phyloP scores from a whole-genome alignment of 495 filamentous ascomycete genomes.

The Penicillium psychrofluorescens region DNA sequence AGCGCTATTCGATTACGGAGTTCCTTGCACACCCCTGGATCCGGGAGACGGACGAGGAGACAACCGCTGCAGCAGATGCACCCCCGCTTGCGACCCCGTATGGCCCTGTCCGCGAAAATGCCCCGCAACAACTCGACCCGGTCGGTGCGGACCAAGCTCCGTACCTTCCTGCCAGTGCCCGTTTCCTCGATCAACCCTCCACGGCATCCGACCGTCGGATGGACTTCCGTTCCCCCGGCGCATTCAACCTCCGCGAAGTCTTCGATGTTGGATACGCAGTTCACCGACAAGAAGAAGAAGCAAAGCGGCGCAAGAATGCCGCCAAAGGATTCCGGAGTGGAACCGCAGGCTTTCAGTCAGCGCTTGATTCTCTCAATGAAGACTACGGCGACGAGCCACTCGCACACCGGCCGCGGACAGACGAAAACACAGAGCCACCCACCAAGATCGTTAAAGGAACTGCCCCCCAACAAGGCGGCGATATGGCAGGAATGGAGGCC shows the following conservation, averaged over 20 bases:
- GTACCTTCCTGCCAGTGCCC: conserved; percentile 33
- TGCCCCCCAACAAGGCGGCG: conserved; percentile 31
- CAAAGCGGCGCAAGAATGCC: conserved; percentile 75
- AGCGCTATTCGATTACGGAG: conserved; percentile 80
- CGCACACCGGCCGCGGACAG: conserved; percentile 26
- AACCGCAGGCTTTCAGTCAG: conserved; percentile 36
- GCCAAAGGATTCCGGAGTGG: conserved; percentile 62
- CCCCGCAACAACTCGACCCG: conserved; percentile 32
- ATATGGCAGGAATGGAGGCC: conserved; percentile 75
- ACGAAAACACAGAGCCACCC: conserved; percentile 34
- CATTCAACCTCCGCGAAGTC: conserved; percentile 90
- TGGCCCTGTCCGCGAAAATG: conserved; percentile 33
- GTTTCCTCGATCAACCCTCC: conserved; percentile 43
- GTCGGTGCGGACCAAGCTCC: conserved; percentile 32
- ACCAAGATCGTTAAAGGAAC: conserved; percentile 64
- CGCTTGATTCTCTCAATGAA: conserved; percentile 65
- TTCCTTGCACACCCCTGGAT: conserved; percentile 95
- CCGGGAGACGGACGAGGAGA: conserved; percentile 64
- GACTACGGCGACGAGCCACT: conserved; percentile 52
- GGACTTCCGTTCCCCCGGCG: conserved; percentile 95
- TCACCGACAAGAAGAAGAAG: conserved; percentile 92
- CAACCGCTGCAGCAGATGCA: conserved; percentile 65
- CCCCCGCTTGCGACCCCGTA: conserved; percentile 70
- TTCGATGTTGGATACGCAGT: conserved; percentile 97
- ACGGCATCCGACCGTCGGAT: conserved; percentile 55